Conservation (phyloP, 148 eudicot species). For the Rhododendron ovatum region DNA sequence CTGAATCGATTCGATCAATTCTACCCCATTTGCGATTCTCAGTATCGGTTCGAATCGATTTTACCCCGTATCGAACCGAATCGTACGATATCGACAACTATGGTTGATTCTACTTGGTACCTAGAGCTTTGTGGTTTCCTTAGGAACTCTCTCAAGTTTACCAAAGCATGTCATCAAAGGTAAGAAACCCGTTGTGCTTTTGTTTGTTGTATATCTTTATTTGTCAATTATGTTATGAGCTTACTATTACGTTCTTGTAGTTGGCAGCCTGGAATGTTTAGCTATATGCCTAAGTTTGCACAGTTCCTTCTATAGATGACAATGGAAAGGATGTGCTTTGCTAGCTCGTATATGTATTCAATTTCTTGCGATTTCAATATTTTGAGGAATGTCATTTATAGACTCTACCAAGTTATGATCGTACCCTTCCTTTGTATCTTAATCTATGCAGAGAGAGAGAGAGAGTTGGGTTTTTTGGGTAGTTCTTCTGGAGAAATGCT, state of each 20-base stretch:
- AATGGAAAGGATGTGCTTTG: not conserved
- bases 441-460: not conserved
- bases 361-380: not conserved
- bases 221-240: not conserved
- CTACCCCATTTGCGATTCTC: too few relatives aligned
- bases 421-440: not conserved
- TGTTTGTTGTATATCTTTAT: not conserved
- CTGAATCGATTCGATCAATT: too few relatives aligned
- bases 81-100: too few relatives aligned
- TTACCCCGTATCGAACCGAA: too few relatives aligned
- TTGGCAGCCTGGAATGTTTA: not conserved
- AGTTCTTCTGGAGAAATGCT: too few relatives aligned
- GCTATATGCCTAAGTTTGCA: not conserved
- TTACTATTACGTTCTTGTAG: not conserved
- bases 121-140: too few relatives aligned
- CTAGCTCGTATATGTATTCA: not conserved
- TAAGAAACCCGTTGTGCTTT: not conserved
- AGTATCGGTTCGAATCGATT: too few relatives aligned
- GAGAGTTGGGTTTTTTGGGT: not conserved
- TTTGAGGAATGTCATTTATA: not conserved
- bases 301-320: not conserved
- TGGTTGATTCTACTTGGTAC: too few relatives aligned
- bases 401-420: not conserved
- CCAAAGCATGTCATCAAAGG: too few relatives aligned
- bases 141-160: too few relatives aligned